These are phyloP conservation scores for Neonectria coccinea DNA, from an alignment of 2,329 filamentous ascomycete species.

Conservation along the genomic window DNA sequence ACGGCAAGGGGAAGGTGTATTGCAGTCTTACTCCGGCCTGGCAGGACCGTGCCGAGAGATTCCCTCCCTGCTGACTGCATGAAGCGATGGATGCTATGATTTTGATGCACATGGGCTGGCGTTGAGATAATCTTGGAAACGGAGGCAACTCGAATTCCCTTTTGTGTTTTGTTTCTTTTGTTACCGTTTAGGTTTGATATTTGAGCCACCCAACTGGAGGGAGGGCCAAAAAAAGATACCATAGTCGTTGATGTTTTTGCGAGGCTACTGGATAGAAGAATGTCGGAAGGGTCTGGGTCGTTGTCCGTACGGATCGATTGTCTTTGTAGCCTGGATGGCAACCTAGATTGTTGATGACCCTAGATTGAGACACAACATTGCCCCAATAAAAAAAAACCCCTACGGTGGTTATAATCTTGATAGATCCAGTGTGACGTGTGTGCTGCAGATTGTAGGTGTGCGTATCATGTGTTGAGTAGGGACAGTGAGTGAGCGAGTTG, in stretches of 20 bases:
- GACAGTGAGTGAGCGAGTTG: background rate
- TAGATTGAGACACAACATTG: slow-evolving; percentile 36
- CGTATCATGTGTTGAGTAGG: background rate
- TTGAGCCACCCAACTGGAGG: background rate
- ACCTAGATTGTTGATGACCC: slow-evolving; percentile 36
- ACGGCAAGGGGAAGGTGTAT: slow-evolving; percentile 5
- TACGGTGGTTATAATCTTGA: slow-evolving; percentile 14
- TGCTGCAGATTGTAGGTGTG: background rate
- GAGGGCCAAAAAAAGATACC: slow-evolving; percentile 16
- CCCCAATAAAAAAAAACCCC: slow-evolving; percentile 16
- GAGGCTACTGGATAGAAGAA: slow-evolving; percentile 10
- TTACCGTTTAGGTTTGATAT: slow-evolving; percentile 18
- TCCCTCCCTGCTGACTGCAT: slow-evolving; percentile 41
- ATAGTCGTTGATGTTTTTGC: slow-evolving; percentile 11
- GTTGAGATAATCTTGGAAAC: slow-evolving; percentile 34
- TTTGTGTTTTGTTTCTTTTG: slow-evolving; percentile 33
- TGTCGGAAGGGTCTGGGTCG: slow-evolving; percentile 21
- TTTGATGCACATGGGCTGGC: slow-evolving; percentile 28
- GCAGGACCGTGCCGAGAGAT: slow-evolving; percentile 45
- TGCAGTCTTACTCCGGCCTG: slow-evolving; percentile 43
- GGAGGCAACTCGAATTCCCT: slow-evolving; percentile 32
- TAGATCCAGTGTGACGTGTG: background rate
- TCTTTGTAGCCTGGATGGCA: slow-evolving; percentile 40
- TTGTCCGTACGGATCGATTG: slow-evolving; percentile 15
- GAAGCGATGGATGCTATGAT: slow-evolving; percentile 28